These are phyloP conservation scores for Leccinum rimulosum DNA, from an alignment of 768 basidiomycete species.

Conservation along the genomic window DNA sequence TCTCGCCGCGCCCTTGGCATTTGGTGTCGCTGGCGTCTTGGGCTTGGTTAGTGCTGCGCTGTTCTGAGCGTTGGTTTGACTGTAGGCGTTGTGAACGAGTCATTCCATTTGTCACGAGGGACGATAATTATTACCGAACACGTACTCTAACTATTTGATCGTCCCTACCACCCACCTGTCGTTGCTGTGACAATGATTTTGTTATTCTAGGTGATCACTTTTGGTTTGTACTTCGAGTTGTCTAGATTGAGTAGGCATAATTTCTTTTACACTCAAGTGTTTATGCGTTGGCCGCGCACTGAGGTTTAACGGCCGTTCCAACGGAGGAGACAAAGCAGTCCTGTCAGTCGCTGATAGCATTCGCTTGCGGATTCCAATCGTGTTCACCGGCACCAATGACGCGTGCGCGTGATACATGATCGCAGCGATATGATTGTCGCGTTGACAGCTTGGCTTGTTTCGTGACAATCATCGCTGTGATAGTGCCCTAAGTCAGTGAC, in stretches of 20 bases:
- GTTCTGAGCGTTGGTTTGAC: slow-evolving; percentile 31
- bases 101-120: slow-evolving; percentile 7
- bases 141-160: slow-evolving; percentile 12
- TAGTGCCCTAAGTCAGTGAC: no score
- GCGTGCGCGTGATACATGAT: no score
- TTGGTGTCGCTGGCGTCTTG: slow-evolving; percentile 48
- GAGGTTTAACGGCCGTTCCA: no score
- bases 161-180: slow-evolving; percentile 10
- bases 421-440: no score
- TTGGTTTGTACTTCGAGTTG: slow-evolving; percentile 21
- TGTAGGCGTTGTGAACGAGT: slow-evolving; percentile 6
- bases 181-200: slow-evolving; percentile 13
- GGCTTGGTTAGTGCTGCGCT: slow-evolving; percentile 51
- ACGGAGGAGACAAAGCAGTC: no score
- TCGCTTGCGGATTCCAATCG: no score
- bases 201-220: slow-evolving; percentile 4
- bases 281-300: no score
- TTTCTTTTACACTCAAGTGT: no score
- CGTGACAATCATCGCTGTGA: no score
- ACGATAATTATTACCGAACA: slow-evolving; percentile 12
- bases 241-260: not conserved
- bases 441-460: no score
- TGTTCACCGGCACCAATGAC: no score
- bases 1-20: slow-evolving; percentile 28
- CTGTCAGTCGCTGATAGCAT: no score